Evolutionary conservation across 2,329 filamentous ascomycete genomes (phyloP).

Genomic region (Lomentospora prolificans): DNA sequence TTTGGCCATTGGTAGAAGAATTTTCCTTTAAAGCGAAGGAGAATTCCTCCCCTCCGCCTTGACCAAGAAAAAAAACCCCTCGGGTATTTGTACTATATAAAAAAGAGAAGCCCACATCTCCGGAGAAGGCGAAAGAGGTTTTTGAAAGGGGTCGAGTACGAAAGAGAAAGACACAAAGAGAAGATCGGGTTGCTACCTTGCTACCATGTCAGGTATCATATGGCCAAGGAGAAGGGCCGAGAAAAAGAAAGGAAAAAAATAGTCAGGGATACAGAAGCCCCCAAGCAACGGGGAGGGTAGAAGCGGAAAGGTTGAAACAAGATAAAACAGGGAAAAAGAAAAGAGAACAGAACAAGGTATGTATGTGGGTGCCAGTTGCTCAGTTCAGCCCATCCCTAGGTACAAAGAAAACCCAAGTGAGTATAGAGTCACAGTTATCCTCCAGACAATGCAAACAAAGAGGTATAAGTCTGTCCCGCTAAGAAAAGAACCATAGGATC

Average conservation of each 20-base stretch:
- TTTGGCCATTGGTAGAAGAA: too few species aligned
- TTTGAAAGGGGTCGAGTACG: background rate
- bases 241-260: background rate
- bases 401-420: background rate
- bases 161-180: background rate
- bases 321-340: background rate
- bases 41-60: too few species aligned
- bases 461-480: background rate
- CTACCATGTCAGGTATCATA: background rate
- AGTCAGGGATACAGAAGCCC: background rate
- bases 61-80: background rate
- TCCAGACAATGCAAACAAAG: background rate
- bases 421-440: too few species aligned
- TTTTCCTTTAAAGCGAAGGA: too few species aligned
- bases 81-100: background rate
- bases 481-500: slow-evolving; percentile 1
- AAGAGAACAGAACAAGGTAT: background rate
- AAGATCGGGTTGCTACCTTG: background rate
- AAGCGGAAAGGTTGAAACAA: background rate
- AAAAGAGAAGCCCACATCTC: too few species aligned
- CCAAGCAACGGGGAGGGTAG: background rate
- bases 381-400: background rate
- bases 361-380: background rate
- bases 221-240: too few species aligned
- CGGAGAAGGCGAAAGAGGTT: background rate